Evolutionary conservation across 805 yeast genomes (phyloP), one percentile per base, ranked within the genome.

Genomic region (Priceomyces melissophilus): DNA sequence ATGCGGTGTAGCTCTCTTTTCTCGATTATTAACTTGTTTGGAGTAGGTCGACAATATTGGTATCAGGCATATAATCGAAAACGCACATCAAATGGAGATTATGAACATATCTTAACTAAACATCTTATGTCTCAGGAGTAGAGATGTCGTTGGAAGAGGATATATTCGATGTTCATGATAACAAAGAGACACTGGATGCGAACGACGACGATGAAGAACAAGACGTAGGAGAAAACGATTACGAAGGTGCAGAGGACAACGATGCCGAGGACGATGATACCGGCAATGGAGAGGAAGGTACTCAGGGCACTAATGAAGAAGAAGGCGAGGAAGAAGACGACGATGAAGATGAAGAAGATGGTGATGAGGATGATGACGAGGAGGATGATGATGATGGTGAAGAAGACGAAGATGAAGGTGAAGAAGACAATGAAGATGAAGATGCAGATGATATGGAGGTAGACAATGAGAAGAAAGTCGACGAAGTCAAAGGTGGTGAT

Each of bases 391-490:
- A 46, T n/a, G 52, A 39, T 16, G 47, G 45, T 43, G 38, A 39
- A n/a, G 51, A 49, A 26, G 44, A 33, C 6, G 36, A 39, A 10
- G 42, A 28, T 17, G 42, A 34, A 11, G 39, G 30, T n/a, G 42
- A 39, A 12, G 36, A 38, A 1, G 47, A 47, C 10, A 36, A 38
- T 15, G 30, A 34, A 20, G 33, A 34, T 48, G 5, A 60, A 45
- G 2, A 61, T 50, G 59, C 53, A 8, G 63, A 51, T 5, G 64
- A 54, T 1, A 61, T 57, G 10, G 61, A 50, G 9, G 62, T 50
- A 3, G 59, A 49, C 2, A 61, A 48, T 6, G 57, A 53, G 8
- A 58, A 53, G 3, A 62, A 45, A 1, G 60, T 52, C 2, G 59
- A 51, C 1, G 59, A 50, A 2, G 59, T 46, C 6, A 49, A 43